Conservation (phyloP, 2,329 filamentous ascomycete genomes). For the Fusarium torulosum region DNA sequence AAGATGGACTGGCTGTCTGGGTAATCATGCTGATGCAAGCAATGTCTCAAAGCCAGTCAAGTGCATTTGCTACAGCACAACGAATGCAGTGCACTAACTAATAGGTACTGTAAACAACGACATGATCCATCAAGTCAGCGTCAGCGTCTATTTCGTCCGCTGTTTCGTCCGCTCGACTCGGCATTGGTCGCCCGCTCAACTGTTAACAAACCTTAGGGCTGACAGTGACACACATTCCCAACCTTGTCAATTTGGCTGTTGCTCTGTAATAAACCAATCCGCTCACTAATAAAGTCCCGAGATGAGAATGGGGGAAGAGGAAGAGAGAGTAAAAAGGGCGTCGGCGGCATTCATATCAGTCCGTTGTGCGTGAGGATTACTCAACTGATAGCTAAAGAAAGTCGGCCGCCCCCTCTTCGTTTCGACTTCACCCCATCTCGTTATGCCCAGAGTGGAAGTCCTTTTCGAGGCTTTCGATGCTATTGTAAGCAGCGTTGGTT, state of each 20-base stretch:
- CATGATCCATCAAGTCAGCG: conserved; percentile 25
- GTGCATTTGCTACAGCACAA: no score
- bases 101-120: not conserved
- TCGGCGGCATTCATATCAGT: conserved; percentile 20
- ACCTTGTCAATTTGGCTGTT: conserved; percentile 16
- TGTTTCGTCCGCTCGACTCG: conserved; percentile 26
- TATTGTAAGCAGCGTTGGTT: conserved; percentile 40
- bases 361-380: conserved; percentile 18
- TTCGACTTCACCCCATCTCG: conserved; percentile 4
- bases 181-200: conserved; percentile 18
- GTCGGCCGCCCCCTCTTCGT: not conserved
- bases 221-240: conserved; percentile 32
- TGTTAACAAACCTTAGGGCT: conserved; percentile 36
- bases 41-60: no score
- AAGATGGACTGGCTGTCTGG: not conserved
- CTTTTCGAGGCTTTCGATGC: conserved; percentile 17
- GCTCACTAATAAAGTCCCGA: not conserved
- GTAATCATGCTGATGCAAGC: conserved; percentile 19
- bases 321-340: not conserved
- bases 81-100: no score
- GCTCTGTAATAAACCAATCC: conserved; percentile 14
- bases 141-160: conserved; percentile 35
- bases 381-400: conserved; percentile 8
- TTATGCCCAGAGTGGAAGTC: conserved; percentile 18
- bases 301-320: not conserved